phyloP scores from a whole-genome alignment of 163 green algal genomes.

The Scenedesmus sp. region DNA sequence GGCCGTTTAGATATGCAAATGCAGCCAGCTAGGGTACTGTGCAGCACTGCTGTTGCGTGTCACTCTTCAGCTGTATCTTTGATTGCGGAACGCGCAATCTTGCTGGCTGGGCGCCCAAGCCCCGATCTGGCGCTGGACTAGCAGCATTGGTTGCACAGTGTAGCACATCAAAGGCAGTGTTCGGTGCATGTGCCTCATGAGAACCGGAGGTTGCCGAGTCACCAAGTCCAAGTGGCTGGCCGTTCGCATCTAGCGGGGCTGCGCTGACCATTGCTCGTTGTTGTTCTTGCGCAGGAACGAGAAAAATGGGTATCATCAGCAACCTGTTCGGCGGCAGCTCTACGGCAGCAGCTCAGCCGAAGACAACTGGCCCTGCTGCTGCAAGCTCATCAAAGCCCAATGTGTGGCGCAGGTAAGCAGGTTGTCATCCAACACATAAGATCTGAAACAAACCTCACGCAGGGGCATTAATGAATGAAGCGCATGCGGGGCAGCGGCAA shows the following conservation, averaged over 20 bases:
- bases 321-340: not conserved
- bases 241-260: not conserved
- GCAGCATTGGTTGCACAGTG: too few relatives aligned
- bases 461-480: too few relatives aligned
- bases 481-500: not conserved
- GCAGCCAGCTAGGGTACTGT: not conserved
- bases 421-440: too few relatives aligned
- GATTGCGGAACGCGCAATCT: not conserved
- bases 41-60: not conserved
- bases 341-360: not conserved
- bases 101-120: not conserved
- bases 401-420: slow-evolving; percentile 2
- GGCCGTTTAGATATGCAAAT: not conserved
- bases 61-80: not conserved
- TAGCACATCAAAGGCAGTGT: not conserved
- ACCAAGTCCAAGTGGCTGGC: not conserved
- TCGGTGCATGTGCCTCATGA: not conserved
- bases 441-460: too few relatives aligned
- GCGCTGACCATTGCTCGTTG: not conserved
- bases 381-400: not conserved
- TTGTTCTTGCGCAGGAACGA: not conserved
- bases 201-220: not conserved
- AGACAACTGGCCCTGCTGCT: not conserved
- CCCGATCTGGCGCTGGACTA: not conserved
- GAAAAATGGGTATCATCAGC: not conserved